These are phyloP conservation scores for Chlamydomonas schloesseri DNA, from an alignment of 139 green algal genomes.

Conservation along the genomic window DNA sequence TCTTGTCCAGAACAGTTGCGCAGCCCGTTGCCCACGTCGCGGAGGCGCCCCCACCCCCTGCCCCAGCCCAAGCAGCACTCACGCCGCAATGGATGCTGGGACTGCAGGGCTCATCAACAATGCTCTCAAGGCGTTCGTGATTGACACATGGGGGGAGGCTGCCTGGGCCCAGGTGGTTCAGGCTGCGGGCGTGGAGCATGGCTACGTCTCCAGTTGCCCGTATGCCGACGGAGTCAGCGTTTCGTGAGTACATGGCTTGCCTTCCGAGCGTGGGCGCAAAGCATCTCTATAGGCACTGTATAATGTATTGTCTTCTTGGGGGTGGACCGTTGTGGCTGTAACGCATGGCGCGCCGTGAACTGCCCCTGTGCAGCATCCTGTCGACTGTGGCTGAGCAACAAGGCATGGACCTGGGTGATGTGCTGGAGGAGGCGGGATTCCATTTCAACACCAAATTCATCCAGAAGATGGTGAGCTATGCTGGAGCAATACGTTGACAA, in stretches of 20 bases:
- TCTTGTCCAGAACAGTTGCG: no score
- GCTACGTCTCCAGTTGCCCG: neutral
- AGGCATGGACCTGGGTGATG: neutral
- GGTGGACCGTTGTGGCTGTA: no score
- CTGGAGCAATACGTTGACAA: no score
- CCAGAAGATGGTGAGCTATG: neutral
- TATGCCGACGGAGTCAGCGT: neutral
- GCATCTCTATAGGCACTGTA: no score
- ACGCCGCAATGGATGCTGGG: no score
- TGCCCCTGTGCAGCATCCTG: neutral
- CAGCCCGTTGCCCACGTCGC: no score
- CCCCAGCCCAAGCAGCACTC: no score
- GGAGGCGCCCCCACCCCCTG: no score
- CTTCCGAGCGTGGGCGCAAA: no score
- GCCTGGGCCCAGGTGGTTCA: neutral
- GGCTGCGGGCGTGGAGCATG: neutral
- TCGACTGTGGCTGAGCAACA: neutral
- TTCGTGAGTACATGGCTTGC: neutral
- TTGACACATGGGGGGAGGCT: neutral
- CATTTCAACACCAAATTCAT: neutral
- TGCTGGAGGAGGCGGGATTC: neutral
- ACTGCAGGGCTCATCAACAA: neutral
- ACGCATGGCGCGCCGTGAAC: no score
- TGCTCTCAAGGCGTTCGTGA: neutral
- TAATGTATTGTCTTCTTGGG: no score